Conservation (phyloP, 352 stramenopile species). For the Globisporangium recalcitrans region DNA sequence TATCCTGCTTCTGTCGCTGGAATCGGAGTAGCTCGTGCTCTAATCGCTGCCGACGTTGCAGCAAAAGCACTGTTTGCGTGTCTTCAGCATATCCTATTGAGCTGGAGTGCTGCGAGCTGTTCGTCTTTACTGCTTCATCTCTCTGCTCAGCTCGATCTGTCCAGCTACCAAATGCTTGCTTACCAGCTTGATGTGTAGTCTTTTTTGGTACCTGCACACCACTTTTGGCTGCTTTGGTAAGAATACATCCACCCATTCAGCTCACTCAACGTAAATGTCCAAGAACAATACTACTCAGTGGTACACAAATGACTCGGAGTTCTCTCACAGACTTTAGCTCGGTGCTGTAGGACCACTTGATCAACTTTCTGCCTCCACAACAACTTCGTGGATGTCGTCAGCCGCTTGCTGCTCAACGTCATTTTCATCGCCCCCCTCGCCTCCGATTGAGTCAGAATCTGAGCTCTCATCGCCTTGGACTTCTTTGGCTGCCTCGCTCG, state of each 20-base stretch:
- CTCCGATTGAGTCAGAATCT: slow-evolving; percentile 12
- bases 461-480: slow-evolving; percentile 7
- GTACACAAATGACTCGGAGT: background rate
- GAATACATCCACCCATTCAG: no score
- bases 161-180: background rate
- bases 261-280: background rate
- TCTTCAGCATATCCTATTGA: slow-evolving; percentile 1
- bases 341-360: background rate
- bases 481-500: slow-evolving; percentile 9
- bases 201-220: background rate
- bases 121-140: background rate
- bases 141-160: background rate
- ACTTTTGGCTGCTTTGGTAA: background rate
- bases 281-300: background rate
- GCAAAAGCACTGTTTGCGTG: background rate
- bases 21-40: slow-evolving; percentile 26
- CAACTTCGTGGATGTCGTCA: slow-evolving; percentile 8
- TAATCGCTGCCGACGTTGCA: slow-evolving; percentile 15
- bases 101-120: slow-evolving; percentile 9
- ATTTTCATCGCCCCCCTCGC: slow-evolving; percentile 10
- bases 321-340: background rate
- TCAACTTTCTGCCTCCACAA: slow-evolving; percentile 9
- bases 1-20: slow-evolving; percentile 20
- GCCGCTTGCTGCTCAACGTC: slow-evolving; percentile 8
- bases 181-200: background rate